phyloP scores from a whole-genome alignment of 2,329 filamentous ascomycete species.

The Bertia moriformis region DNA sequence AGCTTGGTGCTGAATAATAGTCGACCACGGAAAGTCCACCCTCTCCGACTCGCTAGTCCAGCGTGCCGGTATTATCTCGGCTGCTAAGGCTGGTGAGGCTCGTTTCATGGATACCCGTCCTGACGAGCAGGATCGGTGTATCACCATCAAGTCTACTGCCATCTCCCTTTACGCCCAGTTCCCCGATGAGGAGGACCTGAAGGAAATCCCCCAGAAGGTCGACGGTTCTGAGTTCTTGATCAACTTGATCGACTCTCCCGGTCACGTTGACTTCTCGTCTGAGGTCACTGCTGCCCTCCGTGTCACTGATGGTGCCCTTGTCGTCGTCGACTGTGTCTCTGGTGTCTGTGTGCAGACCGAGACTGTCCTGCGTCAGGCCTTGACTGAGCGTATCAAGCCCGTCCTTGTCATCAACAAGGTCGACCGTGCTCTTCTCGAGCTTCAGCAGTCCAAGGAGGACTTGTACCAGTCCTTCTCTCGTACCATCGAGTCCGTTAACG shows the following conservation, averaged over 20 bases:
- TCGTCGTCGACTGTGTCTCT: constrained; percentile 98
- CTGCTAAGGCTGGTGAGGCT: constrained; percentile 87
- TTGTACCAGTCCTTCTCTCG: constrained; percentile 98
- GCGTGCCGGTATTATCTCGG: constrained; percentile 98
- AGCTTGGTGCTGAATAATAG: too few species aligned
- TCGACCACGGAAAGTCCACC: constrained; percentile 99
- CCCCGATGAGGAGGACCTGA: constrained; percentile 68
- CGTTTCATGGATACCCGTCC: constrained; percentile 93
- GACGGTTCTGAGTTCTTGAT: constrained; percentile 96
- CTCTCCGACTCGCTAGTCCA: constrained; percentile 98
- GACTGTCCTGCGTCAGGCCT: constrained; percentile 96
- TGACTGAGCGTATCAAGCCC: constrained; percentile 99
- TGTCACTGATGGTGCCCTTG: constrained; percentile 98
- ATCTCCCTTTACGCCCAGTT: constrained; percentile 93
- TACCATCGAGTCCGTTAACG: constrained; percentile 99
- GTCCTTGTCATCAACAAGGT: constrained; percentile 99
- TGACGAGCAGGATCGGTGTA: constrained; percentile 98
- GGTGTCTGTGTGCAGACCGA: constrained; percentile 99
- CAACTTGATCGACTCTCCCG: constrained; percentile 99
- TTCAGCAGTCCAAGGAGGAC: constrained; percentile 97
- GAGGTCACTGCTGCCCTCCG: constrained; percentile 98
- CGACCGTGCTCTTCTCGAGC: constrained; percentile 96
- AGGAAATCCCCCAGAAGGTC: constrained; percentile 83
- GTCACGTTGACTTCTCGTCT: constrained; percentile 99
- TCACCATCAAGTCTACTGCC: constrained; percentile 99